These are phyloP conservation scores for Macrocystidia cucumis DNA, from an alignment of 1,284 basidiomycete species.

Conservation along the genomic window DNA sequence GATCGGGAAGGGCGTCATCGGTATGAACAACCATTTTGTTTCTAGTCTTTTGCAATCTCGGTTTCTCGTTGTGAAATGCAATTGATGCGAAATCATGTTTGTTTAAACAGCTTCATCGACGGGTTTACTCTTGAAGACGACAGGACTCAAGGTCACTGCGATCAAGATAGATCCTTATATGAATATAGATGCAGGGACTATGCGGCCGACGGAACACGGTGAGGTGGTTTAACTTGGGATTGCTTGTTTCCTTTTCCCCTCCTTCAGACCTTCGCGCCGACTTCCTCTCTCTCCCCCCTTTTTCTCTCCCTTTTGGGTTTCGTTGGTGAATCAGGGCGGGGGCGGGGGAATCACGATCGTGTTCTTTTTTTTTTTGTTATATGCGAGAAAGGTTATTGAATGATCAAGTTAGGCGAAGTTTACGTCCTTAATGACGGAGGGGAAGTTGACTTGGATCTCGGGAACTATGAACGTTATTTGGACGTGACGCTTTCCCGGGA, in stretches of 20 bases:
- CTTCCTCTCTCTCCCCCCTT: no score
- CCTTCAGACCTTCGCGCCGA: no score
- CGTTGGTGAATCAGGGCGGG: background rate
- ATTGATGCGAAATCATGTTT: conserved; percentile 9
- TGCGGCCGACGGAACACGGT: conserved; percentile 99
- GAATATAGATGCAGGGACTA: conserved; percentile 99
- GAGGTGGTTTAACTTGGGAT: conserved; percentile 20
- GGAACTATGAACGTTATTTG: conserved; percentile 98
- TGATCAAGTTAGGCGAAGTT: conserved; percentile 71
- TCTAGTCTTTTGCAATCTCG: conserved; percentile 12
- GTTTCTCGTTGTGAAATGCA: conserved; percentile 5
- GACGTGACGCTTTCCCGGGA: conserved; percentile 91
- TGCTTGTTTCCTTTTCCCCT: no score
- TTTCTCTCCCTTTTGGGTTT: no score
- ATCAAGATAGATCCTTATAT: conserved; percentile 99
- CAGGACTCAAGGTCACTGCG: conserved; percentile 93
- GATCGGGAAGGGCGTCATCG: conserved; percentile 92
- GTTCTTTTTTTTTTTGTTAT: no score
- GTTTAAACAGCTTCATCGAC: conserved; percentile 86
- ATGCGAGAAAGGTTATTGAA: no score
- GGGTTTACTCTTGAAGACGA: conserved; percentile 91
- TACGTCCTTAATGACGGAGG: conserved; percentile 98
- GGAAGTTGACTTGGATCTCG: conserved; percentile 96
- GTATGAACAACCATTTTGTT: conserved; percentile 37
- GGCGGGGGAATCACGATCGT: background rate